A percentile compares a stretch with the other conserved stretches of the same genome.
Conservation (phyloP, 345 rosid genomes). For the Balakata baccata region DNA sequence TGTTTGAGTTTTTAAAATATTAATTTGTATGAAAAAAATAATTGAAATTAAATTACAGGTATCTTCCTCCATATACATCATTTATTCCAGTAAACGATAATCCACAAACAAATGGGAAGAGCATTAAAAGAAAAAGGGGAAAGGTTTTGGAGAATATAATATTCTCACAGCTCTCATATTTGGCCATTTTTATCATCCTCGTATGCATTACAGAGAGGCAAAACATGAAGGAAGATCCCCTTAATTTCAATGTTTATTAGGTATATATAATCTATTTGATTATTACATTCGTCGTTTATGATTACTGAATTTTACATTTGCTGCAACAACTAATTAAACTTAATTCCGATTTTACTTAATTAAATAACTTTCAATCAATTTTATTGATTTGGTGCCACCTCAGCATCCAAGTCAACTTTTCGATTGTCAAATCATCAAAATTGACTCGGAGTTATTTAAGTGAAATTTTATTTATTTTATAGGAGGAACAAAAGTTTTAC, state of each 20-base stretch:
- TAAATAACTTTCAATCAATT: too few species aligned
- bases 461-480: too few species aligned
- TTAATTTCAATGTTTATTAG: constrained; percentile 11
- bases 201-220: constrained; percentile 9
- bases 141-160: background rate
- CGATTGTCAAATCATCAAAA: too few species aligned
- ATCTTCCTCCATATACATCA: constrained; percentile 59
- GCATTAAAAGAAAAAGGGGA: background rate
- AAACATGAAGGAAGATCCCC: constrained; percentile 16
- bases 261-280: background rate
- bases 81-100: constrained; percentile 9
- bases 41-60: constrained; percentile 30
- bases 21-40: background rate
- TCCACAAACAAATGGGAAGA: background rate
- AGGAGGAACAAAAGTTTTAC: too few species aligned
- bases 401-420: too few species aligned
- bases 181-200: constrained; percentile 5
- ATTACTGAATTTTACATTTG: too few species aligned
- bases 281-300: too few species aligned
- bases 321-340: too few species aligned
- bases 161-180: constrained; percentile 13
- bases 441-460: too few species aligned
- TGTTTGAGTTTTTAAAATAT: too few species aligned
- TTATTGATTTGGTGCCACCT: too few species aligned
- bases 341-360: too few species aligned